These are phyloP conservation scores for Barnettozyma wickerhamii DNA, from an alignment of 805 yeast genomes.

Conservation along the genomic window DNA sequence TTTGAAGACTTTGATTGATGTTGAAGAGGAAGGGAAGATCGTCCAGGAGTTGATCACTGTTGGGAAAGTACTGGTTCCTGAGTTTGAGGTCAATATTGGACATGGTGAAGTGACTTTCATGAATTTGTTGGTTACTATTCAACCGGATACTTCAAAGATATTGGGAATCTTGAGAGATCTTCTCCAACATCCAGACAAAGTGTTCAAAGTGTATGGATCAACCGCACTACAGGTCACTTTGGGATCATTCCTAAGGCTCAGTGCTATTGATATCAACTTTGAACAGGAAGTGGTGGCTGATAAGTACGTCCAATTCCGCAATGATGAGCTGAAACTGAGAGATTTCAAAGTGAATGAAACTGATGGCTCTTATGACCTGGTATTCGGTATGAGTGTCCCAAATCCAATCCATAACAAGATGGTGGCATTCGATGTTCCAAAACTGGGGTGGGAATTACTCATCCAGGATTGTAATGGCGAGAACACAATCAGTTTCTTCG, in stretches of 20 bases:
- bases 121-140: conserved; percentile 26
- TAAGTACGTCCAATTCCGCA: conserved; percentile 17
- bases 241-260: conserved; percentile 29
- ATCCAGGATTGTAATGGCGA: conserved; percentile 33
- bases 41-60: conserved; percentile 21
- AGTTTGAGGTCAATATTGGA: conserved; percentile 30
- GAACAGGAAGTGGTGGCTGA: conserved; percentile 27
- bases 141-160: conserved; percentile 31
- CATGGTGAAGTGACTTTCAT: conserved; percentile 25
- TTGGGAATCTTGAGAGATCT: conserved; percentile 30
- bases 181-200: conserved; percentile 27
- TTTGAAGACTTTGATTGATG: conserved; percentile 22
- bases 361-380: conserved; percentile 19
- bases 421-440: conserved; percentile 29
- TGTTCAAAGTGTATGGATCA: conserved; percentile 31
- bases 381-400: conserved; percentile 18
- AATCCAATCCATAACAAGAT: conserved; percentile 20
- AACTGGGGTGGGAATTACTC: conserved; percentile 32
- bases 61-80: conserved; percentile 31
- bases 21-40: conserved; percentile 4
- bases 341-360: conserved; percentile 21
- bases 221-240: conserved; percentile 29
- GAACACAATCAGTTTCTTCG: conserved; percentile 28
- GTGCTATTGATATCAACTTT: conserved; percentile 28
- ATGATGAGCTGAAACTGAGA: conserved; percentile 21